Evolutionary conservation across 306 rosid species (phyloP).

Genomic region (Citrullus colocynthis): DNA sequence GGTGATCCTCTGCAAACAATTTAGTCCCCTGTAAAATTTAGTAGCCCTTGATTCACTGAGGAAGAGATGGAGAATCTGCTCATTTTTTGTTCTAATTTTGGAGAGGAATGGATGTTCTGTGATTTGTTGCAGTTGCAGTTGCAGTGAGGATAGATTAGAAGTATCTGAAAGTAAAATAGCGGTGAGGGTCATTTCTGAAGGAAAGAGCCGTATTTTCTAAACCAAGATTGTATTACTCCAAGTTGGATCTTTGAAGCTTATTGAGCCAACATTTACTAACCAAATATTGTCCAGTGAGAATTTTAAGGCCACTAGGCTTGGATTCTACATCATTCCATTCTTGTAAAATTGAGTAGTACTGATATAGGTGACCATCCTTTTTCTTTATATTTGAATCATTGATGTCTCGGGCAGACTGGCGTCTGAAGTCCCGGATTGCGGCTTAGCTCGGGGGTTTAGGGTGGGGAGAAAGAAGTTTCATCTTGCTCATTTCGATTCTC

Average conservation of each 20-base stretch:
- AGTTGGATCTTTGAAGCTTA: not conserved
- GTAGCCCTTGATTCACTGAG: not conserved
- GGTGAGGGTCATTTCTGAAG: not conserved
- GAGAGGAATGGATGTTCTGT: not conserved
- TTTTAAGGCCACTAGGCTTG: not conserved
- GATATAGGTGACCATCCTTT: not conserved
- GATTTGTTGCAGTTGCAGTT: not conserved
- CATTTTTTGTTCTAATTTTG: not conserved
- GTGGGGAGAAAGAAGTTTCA: not conserved
- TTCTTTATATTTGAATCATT: not conserved
- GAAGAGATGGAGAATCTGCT: not conserved
- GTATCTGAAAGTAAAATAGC: not conserved
- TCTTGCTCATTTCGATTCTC: not conserved
- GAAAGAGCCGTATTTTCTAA: not conserved
- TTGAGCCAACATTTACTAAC: not conserved
- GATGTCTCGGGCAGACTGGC: not conserved
- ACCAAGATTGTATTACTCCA: not conserved
- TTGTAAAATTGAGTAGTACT: not conserved
- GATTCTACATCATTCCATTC: not conserved
- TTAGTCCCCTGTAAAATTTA: not conserved
- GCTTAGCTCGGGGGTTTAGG: not conserved
- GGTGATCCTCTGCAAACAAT: not conserved
- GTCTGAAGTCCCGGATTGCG: not conserved
- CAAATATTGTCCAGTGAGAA: not conserved
- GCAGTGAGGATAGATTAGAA: not conserved